Base-by-base conservation (phyloP, 164 flowering plant species). In the Buxus sempervirens region DNA sequence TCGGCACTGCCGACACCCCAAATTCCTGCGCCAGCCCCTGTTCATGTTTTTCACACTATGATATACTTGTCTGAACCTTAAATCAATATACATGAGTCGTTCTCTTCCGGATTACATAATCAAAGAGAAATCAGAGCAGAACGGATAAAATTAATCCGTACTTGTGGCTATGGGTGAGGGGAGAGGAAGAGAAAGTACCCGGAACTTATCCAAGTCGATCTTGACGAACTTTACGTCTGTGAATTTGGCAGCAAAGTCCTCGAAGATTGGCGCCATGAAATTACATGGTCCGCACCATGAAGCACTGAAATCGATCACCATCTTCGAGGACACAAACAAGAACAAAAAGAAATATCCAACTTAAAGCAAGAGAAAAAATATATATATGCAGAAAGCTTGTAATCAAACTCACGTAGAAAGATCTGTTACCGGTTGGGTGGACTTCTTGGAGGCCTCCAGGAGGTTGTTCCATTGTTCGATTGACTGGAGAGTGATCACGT, bases 221-320 rank as follows among this genome's bases (percentile, higher is more conserved):
- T 89, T 89, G 66, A 71, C 82, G 61, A 93, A 93, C 19, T 73
- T 74, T 5, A 89, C 97, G 28, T 85, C 85, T 7, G 84, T 70
- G 75, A 56, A 89, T 62, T 77, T 83, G 21, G 38, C 48, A 62
- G 98, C 76, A 84, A 93, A 65, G 13, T 69, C 80, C 1, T 69
- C 15, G 23, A 93, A 9, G 0, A 32, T 74, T 18, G 96, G 96
- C 70, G 77, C 89, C 76, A 93, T 85, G 57, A 84, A 28, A 78
- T 66, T 80, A 77, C 97, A 93, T 8, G 98, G 98, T 4, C 94
- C 94, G 58, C 97, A 93, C 98, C 96, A 93, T 0, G 89, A 53
- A 1, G 94, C 97, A 5, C 88, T 57, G 75, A 93, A 93, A 73
- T 93, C 94, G 5, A 93, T 84, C 51, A 45, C 51, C 51, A 81